Evolutionary conservation across 2,329 filamentous ascomycete species (phyloP).

Genomic region (Aspergillus ochraceus): DNA sequence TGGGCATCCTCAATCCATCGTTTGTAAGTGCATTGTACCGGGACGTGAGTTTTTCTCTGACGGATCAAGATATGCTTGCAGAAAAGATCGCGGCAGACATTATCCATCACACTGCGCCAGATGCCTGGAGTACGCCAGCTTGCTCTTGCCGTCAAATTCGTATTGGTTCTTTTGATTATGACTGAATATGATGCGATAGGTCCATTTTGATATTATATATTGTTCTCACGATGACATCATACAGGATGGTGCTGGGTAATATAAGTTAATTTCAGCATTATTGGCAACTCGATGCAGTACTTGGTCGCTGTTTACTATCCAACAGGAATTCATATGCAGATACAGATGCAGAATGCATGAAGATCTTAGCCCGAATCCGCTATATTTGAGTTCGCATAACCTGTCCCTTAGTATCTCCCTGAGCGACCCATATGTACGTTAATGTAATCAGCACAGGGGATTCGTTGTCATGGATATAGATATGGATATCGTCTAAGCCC

Average conservation of each 20-base stretch:
- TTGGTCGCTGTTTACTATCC: not conserved
- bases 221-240: not conserved
- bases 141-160: not conserved
- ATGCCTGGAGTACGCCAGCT: not conserved
- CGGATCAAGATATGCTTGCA: conserved; percentile 38
- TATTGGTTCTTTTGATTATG: not conserved
- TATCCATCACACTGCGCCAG: not conserved
- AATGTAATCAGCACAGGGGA: not conserved
- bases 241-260: not conserved
- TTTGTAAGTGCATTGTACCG: conserved; percentile 31
- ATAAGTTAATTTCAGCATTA: not conserved
- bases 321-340: not conserved
- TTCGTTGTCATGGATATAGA: not conserved
- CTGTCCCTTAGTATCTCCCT: not conserved
- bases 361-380: not conserved
- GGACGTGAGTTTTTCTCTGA: not conserved
- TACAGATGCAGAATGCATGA: not conserved
- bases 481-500: too few relatives aligned
- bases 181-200: not conserved
- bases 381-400: not conserved
- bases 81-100: conserved; percentile 45
- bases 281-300: not conserved
- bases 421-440: not conserved
- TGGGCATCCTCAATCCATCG: conserved; percentile 44
- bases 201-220: not conserved